Evolutionary conservation across 2,329 filamentous ascomycete species (phyloP), one percentile per base, ranked within the genome.

Genomic region (Orbilia ellipsospora): DNA sequence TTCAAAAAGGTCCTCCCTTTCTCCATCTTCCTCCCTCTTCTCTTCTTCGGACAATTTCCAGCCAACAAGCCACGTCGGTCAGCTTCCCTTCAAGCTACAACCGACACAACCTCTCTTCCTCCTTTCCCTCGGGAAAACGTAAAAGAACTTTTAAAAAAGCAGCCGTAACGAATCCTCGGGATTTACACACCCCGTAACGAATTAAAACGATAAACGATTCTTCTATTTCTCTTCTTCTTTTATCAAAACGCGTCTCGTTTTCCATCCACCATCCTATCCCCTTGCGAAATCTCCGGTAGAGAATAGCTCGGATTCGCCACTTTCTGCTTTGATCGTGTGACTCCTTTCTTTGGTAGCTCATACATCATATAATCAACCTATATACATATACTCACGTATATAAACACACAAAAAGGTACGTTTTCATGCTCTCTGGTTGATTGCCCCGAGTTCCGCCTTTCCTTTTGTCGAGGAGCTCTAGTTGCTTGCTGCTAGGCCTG

Each of bases 211-310:
- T 36, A 16, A 65, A 45, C 18, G 45, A 54, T 10, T 57, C 28
- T 42, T 42, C 31, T 57, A 16, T 60, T 55, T 40, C 40, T 28
- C 15, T 65, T 50, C 56, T 50, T 28, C 23, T 28, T 20, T 40
- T 48, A 26, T 59, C 31, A 36, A 23, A 23, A 36, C 31, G 31
- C 31, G 31, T 36, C 31, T 36, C 31, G 10, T 36, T 18, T 15
- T 18, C 28, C 23, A 48, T 40, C 8, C n/a, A 26, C 56, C 18
- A 20, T 26, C 48, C 16, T 48, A 12, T 15, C 8, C 16, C 48
- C 51, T 48, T 66, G 69, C 56, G 62, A 73, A 61, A 60, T 67
- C 69, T 73, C 69, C 69, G 69, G 69, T 73, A 73, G 69, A 73
- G 66, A 66, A 56, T 50, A 56, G 66, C 57, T 56, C n/a, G 54